Evolutionary conservation across 495 filamentous ascomycete species (phyloP).

Genomic region (Saxispiralis lemnorum): DNA sequence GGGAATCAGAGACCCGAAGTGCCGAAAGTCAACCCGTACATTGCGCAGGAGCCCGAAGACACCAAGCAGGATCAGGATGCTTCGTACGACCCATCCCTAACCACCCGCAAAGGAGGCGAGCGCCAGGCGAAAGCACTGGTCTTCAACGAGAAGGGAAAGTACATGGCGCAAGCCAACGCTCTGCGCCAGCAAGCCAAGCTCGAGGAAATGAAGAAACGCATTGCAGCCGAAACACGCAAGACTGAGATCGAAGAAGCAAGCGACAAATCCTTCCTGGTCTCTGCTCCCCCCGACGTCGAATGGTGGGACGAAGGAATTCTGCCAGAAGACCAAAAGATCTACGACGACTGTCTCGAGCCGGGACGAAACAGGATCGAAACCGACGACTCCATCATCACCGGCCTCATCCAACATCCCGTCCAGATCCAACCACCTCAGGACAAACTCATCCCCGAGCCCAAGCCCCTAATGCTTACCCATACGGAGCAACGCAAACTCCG

Average conservation of each 20-base stretch:
- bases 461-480: conserved; percentile 81
- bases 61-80: conserved; percentile 49
- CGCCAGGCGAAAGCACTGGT: conserved; percentile 54
- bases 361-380: conserved; percentile 55
- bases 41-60: conserved; percentile 13
- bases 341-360: conserved; percentile 47
- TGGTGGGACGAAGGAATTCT: conserved; percentile 96
- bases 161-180: conserved; percentile 79
- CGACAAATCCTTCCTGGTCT: conserved; percentile 73
- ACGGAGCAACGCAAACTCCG: conserved; percentile 85
- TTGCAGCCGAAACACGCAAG: conserved; percentile 68
- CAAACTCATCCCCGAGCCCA: conserved; percentile 55
- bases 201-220: conserved; percentile 84
- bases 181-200: conserved; percentile 70
- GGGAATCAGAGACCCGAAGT: conserved; percentile 41
- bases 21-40: conserved; percentile 21
- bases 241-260: conserved; percentile 81
- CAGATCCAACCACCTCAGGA: conserved; percentile 80
- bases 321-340: conserved; percentile 41
- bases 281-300: conserved; percentile 71
- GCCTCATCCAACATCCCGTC: conserved; percentile 87
- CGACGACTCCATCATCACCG: conserved; percentile 67
- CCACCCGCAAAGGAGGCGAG: conserved; percentile 42
- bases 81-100: conserved; percentile 64
- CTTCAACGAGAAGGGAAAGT: conserved; percentile 96